Conservation (phyloP, 2,329 filamentous ascomycete genomes). For the Microdochium trichocladiopsis region DNA sequence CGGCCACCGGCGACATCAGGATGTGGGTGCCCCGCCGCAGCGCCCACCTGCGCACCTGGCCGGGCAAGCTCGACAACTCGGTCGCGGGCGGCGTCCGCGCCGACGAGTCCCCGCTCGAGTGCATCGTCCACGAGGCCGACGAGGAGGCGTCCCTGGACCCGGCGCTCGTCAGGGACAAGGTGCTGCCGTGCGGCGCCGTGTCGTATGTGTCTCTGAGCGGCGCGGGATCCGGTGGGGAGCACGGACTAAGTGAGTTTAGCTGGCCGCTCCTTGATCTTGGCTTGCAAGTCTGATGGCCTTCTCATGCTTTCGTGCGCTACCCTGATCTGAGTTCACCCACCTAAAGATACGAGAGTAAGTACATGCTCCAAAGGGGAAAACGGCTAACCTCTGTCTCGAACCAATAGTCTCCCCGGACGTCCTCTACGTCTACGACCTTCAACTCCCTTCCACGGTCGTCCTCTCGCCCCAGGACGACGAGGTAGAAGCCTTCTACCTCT, state of each 20-base stretch:
- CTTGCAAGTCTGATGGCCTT: no score
- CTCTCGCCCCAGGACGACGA: constrained; percentile 70
- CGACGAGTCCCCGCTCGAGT: constrained; percentile 55
- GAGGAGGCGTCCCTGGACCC: constrained; percentile 62
- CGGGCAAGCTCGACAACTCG: constrained; percentile 65
- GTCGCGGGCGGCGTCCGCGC: constrained; percentile 65
- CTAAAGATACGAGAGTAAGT: no score
- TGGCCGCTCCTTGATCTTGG: no score
- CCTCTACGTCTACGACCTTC: constrained; percentile 69
- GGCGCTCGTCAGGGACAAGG: constrained; percentile 46
- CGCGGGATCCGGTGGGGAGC: constrained; percentile 56
- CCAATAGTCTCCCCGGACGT: constrained; percentile 21
- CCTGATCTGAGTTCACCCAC: no score
- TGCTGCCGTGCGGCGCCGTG: constrained; percentile 50
- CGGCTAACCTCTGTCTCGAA: no score
- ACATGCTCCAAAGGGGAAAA: no score
- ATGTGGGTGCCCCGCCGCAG: constrained; percentile 65
- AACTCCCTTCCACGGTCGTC: constrained; percentile 49
- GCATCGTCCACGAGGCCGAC: constrained; percentile 58
- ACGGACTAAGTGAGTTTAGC: constrained; percentile 25
- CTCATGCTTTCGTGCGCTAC: no score
- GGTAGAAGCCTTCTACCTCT: constrained; percentile 67
- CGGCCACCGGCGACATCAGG: constrained; percentile 31
- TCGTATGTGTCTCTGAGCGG: constrained; percentile 62
- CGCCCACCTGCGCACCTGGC: constrained; percentile 59